Base-by-base conservation (phyloP, 176 grass and related monocot genomes). In the Themeda triandra region DNA sequence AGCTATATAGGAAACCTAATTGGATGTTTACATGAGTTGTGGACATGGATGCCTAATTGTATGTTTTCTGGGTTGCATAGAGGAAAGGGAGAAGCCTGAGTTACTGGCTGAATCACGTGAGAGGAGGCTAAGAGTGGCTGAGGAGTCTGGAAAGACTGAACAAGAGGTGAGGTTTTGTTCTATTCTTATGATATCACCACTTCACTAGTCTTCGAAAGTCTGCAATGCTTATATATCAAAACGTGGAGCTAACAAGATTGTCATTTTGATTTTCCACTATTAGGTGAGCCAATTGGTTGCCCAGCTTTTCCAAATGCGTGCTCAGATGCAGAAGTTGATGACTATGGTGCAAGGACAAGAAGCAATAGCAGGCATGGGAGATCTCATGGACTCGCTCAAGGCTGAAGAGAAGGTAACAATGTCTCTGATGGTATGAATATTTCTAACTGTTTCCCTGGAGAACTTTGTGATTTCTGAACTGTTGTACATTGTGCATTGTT, bases 251-350 rank as follows among this genome's bases (percentile, higher is more conserved):
- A 46, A 60, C 73, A 36, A 33, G 32, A 33, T 33, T 33, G 32
- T 33, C n/a, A n/a, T 58, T 58, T 24, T 11, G 25, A 41, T 41
- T 41, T 41, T 2, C 74, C 12, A 53, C 19, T 31, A 48, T 88
- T 76, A 98, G 96, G 96, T 98, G 70, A 91, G 96, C 63, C 96
- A 98, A 85, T 40, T 98, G 33, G 91, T 98, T 21, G 91, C 93
- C 12, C 93, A 95, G 73, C 86, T 98, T 41, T 98, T 98, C 79
- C 86, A 95, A 85, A 95, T 98, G 96, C 93, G 96, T 30, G 88
- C 91, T 78, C 85, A 88, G 40, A 98, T 98, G 96, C 94, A 98
- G 83, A 89, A 89, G 32, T 35, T 89, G 63, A 89, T 89, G 87
- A 70, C 77, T 32, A 80, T 85, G 71, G 74, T 89, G 71, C 82